Evolutionary conservation across 2,329 filamentous ascomycete species (phyloP).

Genomic region (Diaporthe humulicola): DNA sequence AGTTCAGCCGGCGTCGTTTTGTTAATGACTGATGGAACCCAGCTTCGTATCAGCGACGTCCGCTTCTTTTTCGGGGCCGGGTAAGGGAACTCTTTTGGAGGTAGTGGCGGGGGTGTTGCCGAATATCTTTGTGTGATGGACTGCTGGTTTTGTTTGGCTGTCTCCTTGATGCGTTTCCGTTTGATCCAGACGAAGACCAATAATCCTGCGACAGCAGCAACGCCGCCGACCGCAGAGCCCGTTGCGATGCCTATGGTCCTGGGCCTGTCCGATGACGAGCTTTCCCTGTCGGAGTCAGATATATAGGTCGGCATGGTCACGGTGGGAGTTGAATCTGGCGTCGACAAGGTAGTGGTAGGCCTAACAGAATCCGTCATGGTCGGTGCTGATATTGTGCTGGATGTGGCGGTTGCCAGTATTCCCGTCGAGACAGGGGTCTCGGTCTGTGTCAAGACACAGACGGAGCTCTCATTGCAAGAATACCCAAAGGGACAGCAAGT

Average conservation of each 20-base stretch:
- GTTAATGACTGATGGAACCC: slow-evolving; percentile 38
- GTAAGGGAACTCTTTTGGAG: slow-evolving; percentile 31
- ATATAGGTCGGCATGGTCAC: slow-evolving; percentile 1
- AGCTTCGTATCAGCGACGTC: slow-evolving; percentile 34
- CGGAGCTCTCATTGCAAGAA: slow-evolving; percentile 26
- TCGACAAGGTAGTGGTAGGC: background rate
- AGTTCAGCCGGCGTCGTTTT: slow-evolving; percentile 34
- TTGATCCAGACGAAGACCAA: slow-evolving; percentile 32
- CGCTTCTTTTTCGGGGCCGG: slow-evolving; percentile 34
- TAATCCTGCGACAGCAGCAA: slow-evolving; percentile 28
- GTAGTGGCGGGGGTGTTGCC: slow-evolving; percentile 34
- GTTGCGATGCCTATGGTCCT: slow-evolving; percentile 34
- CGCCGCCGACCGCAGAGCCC: slow-evolving; percentile 37
- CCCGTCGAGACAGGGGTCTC: slow-evolving; percentile 31
- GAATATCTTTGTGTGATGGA: slow-evolving; percentile 19
- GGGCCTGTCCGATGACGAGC: slow-evolving; percentile 23
- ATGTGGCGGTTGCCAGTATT: slow-evolving; percentile 27
- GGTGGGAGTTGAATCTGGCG: slow-evolving; percentile 2
- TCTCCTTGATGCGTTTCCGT: slow-evolving; percentile 26
- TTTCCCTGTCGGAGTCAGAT: background rate
- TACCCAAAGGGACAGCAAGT: slow-evolving; percentile 40
- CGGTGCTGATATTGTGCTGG: background rate
- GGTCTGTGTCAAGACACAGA: slow-evolving; percentile 15
- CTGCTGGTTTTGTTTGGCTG: slow-evolving; percentile 6
- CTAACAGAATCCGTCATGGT: slow-evolving; percentile 1